Base-by-base conservation (phyloP, 345 rosid species). In the Syzygium jambos region DNA sequence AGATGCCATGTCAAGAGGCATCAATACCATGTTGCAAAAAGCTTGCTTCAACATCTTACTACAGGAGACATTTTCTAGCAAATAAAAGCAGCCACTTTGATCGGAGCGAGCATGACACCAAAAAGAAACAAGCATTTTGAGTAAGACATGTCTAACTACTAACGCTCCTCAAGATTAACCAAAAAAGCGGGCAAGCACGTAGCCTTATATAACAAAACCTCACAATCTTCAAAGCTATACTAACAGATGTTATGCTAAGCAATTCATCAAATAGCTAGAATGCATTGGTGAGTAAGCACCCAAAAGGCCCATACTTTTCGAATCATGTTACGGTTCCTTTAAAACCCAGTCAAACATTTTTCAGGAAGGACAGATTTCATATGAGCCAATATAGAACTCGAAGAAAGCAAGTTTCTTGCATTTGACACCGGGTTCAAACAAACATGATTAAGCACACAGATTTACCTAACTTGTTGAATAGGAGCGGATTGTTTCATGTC, bases 401-500 rank as follows among this genome's bases (percentile, higher is more conserved):
- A n/a, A 63, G 21, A 63, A 63, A 9, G 5, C 41, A 15, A 63
- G 1, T 29, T 63, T n/a, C 77, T 63, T 63, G 21, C 21, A 1
- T 15, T 29, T 6, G 77, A 5, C 11, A 14, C 4, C 0, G 2
- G 19, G 1, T 63, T 63, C 21, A 0, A 5, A 21, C 2, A 15
- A 3, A 56, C n/a, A 56, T 23, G 61, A 9, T 56, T 56, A 23
- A n/a, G 13, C 6, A 22, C n/a, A 1, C 1, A 15, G 38, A 63
- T 61, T n/a, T n/a, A 63, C 73, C 19, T 63, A 2, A 6, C 73
- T 14, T 29, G 0, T 2, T 13, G 19, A 63, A 6, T n/a, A 1
- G 7, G 2, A 0, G 38, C 14, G 38, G 27, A 55, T 55, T 1
- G 16, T 22, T 55, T 55, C 11, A 55, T 0, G 11, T 7, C 59